Percentiles rank a stretch among this genome's conserved stretches.
Evolutionary conservation across 2,329 filamentous ascomycete genomes (phyloP).

Genomic region (Aspergillus proliferans): DNA sequence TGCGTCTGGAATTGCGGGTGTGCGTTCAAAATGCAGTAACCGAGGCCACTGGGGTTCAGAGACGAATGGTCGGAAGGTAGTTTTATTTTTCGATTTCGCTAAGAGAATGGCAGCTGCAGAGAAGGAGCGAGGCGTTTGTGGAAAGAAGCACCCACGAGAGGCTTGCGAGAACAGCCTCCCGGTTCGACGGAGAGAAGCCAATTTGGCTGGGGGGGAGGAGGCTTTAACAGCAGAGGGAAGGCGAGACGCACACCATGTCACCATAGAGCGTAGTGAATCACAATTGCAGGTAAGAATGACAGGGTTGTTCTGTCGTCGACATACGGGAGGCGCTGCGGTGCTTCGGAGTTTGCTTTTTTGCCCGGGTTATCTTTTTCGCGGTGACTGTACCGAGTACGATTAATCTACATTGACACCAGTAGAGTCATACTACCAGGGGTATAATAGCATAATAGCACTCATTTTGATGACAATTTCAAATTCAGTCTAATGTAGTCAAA

Average conservation of each 20-base stretch:
- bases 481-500: background rate
- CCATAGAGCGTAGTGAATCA: conserved; percentile 1
- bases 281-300: background rate
- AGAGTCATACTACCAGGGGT: background rate
- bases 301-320: background rate
- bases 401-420: too few relatives aligned
- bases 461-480: background rate
- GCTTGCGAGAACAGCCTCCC: conserved; percentile 23
- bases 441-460: background rate
- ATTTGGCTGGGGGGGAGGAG: conserved; percentile 19
- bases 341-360: background rate
- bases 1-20: background rate
- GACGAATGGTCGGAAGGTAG: background rate
- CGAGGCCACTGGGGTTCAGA: background rate
- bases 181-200: conserved; percentile 30
- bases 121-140: background rate
- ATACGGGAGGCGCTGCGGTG: background rate
- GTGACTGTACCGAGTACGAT: background rate
- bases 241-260: background rate
- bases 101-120: background rate
- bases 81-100: background rate
- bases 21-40: background rate
- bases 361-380: background rate
- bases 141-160: conserved; percentile 15
- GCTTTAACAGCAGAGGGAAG: background rate